These are phyloP conservation scores for Grigorovia transvaalensis DNA, from an alignment of 805 yeast genomes.

Conservation along the genomic window DNA sequence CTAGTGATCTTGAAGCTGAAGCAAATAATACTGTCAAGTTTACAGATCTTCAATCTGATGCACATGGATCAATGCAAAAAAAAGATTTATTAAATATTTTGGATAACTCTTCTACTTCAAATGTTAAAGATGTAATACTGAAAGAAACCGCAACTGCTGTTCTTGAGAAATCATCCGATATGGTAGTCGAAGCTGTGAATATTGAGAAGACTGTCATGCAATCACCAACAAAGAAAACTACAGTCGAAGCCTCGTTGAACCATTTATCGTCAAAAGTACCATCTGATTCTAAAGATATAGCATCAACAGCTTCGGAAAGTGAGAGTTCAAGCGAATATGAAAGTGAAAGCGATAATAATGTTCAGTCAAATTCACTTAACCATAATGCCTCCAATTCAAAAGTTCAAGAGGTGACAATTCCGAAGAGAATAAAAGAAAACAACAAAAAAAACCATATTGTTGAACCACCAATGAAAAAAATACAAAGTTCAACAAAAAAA, in stretches of 20 bases:
- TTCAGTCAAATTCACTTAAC: not conserved
- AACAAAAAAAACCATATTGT: too few relatives aligned
- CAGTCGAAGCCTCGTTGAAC: not conserved
- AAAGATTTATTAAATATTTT: slow-evolving; percentile 5
- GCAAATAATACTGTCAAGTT: slow-evolving; percentile 6
- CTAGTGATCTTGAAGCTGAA: not conserved
- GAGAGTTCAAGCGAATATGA: not conserved
- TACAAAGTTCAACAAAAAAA: too few relatives aligned
- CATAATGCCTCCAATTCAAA: not conserved
- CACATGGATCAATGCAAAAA: slow-evolving; percentile 4
- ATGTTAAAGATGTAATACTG: not conserved
- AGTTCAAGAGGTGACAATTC: too few relatives aligned
- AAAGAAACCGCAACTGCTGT: not conserved
- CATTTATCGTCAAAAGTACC: not conserved
- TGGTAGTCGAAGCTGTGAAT: not conserved
- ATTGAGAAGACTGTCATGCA: not conserved
- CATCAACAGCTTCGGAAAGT: not conserved
- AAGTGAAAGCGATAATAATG: not conserved
- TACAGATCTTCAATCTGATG: slow-evolving; percentile 1
- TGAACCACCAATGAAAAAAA: too few relatives aligned
- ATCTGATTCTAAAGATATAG: not conserved
- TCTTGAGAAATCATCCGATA: not conserved
- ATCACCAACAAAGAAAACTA: not conserved
- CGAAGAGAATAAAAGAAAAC: too few relatives aligned
- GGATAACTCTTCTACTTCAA: not conserved